Base-by-base conservation (phyloP, 2,329 filamentous ascomycete genomes). In the Penicillium sp. region DNA sequence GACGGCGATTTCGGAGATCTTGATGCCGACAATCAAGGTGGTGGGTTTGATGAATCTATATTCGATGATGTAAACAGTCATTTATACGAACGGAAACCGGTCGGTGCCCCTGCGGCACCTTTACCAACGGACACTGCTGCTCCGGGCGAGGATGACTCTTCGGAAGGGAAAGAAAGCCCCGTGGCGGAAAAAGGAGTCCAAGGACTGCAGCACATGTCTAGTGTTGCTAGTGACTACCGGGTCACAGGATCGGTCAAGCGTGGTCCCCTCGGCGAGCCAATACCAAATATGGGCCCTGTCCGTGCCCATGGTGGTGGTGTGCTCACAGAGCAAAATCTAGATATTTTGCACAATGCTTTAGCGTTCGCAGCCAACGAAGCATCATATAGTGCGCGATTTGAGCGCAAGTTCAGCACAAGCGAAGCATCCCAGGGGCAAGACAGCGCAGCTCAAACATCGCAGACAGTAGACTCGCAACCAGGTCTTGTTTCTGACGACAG, bases 291-390 rank as follows among this genome's bases (percentile, higher is more conserved):
- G 71, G 80, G 65, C 72, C 75, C 58, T 70, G 65, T 68, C 2
- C 67, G 72, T 23, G 60, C 66, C 13, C 67, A 71, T 48, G 68
- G 68, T 25, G 68, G 67, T 15, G 71, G 70, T 44, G 71, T 77
- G 38, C 68, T 82, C 38, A 82, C 81, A 25, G 79, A 84, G 66
- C 78, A 81, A 36, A 86, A 82, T 55, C 76, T 89, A 21, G 85
- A 86, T 41, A 88, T 85, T 1, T 93, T 97, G 67, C 92, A 96
- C 69, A 88, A 88, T 51, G 91, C 92, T 1, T 80, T 97, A 5
- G 91, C 91, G 2, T 87, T 89, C 46, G 93, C 92, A 7, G 89
- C 91, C 10, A 87, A 88, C 60, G 82, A 88, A 69, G 91, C 92
- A 6, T 88, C 86, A 23, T 85, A 85, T 1, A 87, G 87, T 38